A percentile compares a stretch with the other conserved stretches of the same genome.
These are phyloP conservation scores for Conidiobolus incongruus DNA, from an alignment of 371 early-diverging fungal species.

Conservation along the genomic window DNA sequence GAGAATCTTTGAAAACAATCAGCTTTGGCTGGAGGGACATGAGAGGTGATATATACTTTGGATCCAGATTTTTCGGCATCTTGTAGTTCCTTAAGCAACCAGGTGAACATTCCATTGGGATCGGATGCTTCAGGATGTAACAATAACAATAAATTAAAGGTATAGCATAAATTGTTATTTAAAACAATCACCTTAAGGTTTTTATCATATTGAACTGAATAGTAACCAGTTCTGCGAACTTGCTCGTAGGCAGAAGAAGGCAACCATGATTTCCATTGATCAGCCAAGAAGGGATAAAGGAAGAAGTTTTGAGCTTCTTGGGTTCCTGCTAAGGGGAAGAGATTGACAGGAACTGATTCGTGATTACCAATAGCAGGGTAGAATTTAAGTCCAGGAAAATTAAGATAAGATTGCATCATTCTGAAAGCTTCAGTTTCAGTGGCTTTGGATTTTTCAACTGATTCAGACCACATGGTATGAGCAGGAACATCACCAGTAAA, in stretches of 20 bases:
- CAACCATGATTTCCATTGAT: slow-evolving; percentile 9
- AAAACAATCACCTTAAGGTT: slow-evolving; percentile 5
- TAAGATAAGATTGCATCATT: not conserved
- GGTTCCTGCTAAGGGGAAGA: slow-evolving; percentile 4
- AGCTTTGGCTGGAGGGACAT: not conserved
- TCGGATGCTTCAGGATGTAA: slow-evolving; percentile 2
- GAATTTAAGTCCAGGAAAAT: slow-evolving; percentile 10
- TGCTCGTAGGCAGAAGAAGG: not conserved
- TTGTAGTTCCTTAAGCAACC: slow-evolving; percentile 5
- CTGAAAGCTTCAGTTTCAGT: slow-evolving; percentile 3
- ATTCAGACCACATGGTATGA: slow-evolving; percentile 29
- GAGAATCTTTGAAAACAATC: slow-evolving; percentile 4
- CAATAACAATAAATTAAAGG: not conserved
- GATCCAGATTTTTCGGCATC: slow-evolving; percentile 4
- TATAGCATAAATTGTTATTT: slow-evolving; percentile 6
- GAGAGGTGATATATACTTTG: slow-evolving; percentile 5
- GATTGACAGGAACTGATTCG: slow-evolving; percentile 7
- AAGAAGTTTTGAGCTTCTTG: not conserved
- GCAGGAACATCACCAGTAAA: slow-evolving; percentile 37
- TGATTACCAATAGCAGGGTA: slow-evolving; percentile 13
- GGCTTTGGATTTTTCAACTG: slow-evolving; percentile 15
- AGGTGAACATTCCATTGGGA: slow-evolving; percentile 6
- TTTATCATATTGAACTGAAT: slow-evolving; percentile 3
- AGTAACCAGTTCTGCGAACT: slow-evolving; percentile 5
- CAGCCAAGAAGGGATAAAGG: slow-evolving; percentile 1